Evolutionary conservation across 176 grass and related monocot species (phyloP).

Genomic region (Ananas comosus): DNA sequence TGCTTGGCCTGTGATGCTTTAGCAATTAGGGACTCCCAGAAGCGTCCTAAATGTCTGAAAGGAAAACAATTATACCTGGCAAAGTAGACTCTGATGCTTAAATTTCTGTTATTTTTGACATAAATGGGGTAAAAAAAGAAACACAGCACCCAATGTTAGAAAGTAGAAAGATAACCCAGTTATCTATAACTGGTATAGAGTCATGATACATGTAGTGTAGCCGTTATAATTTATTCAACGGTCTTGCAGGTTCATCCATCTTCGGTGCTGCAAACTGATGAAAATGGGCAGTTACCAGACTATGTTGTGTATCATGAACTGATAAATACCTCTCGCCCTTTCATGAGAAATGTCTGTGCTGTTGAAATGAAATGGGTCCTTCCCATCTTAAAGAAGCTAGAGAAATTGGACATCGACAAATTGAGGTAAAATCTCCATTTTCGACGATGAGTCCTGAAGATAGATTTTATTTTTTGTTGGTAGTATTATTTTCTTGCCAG

Average conservation of each 20-base stretch:
- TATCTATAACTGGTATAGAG: too few relatives aligned
- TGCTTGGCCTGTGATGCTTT: too few relatives aligned
- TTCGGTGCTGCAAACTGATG: slow-evolving; percentile 74
- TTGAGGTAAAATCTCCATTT: slow-evolving; percentile 42
- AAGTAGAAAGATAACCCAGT: too few relatives aligned
- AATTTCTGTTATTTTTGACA: too few relatives aligned
- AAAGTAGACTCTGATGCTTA: too few relatives aligned
- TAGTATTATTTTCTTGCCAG: slow-evolving; percentile 6
- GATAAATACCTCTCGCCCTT: slow-evolving; percentile 75
- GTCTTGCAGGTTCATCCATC: slow-evolving; percentile 79
- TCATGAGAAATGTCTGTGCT: slow-evolving; percentile 84
- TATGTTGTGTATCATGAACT: slow-evolving; percentile 90
- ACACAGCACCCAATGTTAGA: too few relatives aligned
- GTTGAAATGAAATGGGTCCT: slow-evolving; percentile 72
- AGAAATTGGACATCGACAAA: slow-evolving; percentile 67
- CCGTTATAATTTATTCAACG: too few relatives aligned
- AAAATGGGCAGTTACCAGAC: slow-evolving; percentile 64
- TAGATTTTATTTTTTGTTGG: slow-evolving; percentile 1
- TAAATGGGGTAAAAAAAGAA: too few relatives aligned
- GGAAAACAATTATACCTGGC: too few relatives aligned
- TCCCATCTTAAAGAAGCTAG: slow-evolving; percentile 79
- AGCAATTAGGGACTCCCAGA: too few relatives aligned
- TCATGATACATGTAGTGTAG: too few relatives aligned
- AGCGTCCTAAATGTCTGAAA: too few relatives aligned
- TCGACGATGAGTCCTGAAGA: not conserved